A percentile compares a stretch with the other conserved stretches of the same genome.
phyloP scores from a whole-genome alignment of 495 filamentous ascomycete species.

The Podospora pseudocomata region DNA sequence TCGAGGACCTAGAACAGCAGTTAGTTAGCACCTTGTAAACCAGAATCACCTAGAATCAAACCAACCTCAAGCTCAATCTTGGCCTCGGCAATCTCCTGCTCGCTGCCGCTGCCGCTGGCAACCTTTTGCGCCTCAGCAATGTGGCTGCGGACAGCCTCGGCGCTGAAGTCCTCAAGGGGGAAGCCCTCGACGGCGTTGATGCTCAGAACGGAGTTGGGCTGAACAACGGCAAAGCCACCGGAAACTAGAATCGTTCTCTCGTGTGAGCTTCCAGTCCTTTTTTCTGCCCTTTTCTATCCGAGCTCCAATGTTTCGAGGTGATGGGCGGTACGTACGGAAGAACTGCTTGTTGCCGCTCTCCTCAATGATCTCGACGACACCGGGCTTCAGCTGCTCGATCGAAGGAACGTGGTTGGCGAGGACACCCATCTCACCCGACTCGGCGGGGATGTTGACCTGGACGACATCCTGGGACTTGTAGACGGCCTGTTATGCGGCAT shows the following conservation, averaged over 20 bases:
- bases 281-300: neutral
- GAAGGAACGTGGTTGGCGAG: conserved; percentile 98
- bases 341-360: conserved; percentile 92
- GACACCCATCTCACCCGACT: conserved; percentile 98
- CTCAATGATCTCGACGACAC: conserved; percentile 91
- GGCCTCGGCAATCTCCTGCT: conserved; percentile 96
- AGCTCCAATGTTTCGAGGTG: neutral
- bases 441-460: conserved; percentile 98
- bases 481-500: conserved; percentile 52
- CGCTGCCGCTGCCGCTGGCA: conserved; percentile 81
- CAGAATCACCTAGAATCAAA: neutral
- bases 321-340: conserved; percentile 70
- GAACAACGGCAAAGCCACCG: conserved; percentile 94
- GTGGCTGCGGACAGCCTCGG: conserved; percentile 74
- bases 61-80: conserved; percentile 96
- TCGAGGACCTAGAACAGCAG: conserved; percentile 33
- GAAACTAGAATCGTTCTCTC: conserved; percentile 58
- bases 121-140: conserved; percentile 94
- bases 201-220: conserved; percentile 90
- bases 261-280: conserved; percentile 16
- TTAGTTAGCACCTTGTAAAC: conserved; percentile 14
- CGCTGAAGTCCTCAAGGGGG: conserved; percentile 91
- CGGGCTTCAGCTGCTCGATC: conserved; percentile 97
- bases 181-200: conserved; percentile 97
- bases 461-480: conserved; percentile 66